Evolutionary conservation across 805 yeast species (phyloP), one percentile per base, ranked within the genome.

Genomic region (Ogataea pignaliae): DNA sequence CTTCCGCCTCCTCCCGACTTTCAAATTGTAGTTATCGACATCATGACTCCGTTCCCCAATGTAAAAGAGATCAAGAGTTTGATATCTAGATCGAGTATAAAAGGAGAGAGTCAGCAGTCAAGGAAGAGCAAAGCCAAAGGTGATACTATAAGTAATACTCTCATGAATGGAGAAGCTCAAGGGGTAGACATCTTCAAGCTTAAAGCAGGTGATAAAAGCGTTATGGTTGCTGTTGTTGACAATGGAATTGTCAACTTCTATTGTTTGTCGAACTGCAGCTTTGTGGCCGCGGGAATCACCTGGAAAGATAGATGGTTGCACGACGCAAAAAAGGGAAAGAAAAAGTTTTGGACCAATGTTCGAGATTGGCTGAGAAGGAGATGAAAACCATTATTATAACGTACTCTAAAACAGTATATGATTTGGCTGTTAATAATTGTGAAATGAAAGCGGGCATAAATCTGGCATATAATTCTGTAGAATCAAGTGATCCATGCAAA

Each of bases 1-100:
- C 54, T 58, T 17, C 95, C 95, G 1, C 80, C 83, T 0, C 37
- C 56, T 2, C 95, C 97, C 1, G 90, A 90, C 60, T 90, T 77
- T 59, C 88, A 83, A 53, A 64, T 91, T 1, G 71, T 77, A 2
- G 78, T 88, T 0, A 71, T 79, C 13, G 75, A 79, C 45, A 71
- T 76, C 3, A 67, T 66, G 10, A 59, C 62, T 2, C 59, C 60
- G 14, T 72, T 83, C 39, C 87, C 88, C 0, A 62, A 68, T 0
- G 62, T 71, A 2, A 12, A 51, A 1, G 76, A 78, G 11, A 57
- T 82, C 1, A 65, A 69, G 29, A 36, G 52, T 3, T 45, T 74
- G 9, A 63, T 75, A 44, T 50, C 50, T 44, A 55, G 53, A 35
- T 55, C 59, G 1, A 62, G 61, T 31, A 48, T 49, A 10, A 45